These are phyloP conservation scores for Albatrellus ellisii DNA, from an alignment of 768 basidiomycete species.

Conservation along the genomic window DNA sequence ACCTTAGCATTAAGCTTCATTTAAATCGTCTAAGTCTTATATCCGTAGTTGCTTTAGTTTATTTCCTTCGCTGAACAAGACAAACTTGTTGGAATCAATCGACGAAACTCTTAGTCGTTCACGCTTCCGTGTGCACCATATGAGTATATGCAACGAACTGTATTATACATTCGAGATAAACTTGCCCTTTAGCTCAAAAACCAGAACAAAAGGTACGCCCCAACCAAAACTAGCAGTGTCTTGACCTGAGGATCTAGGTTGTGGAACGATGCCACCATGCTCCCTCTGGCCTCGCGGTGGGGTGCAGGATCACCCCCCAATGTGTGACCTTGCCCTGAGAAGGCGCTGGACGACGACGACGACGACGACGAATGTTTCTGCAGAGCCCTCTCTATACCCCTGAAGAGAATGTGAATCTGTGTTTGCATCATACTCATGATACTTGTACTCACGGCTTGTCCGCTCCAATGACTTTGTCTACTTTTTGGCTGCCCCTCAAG, in stretches of 20 bases:
- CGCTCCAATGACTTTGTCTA: slow-evolving; percentile 66
- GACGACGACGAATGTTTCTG: slow-evolving; percentile 33
- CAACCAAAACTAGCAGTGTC: slow-evolving; percentile 47
- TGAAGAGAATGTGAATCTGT: slow-evolving; percentile 17
- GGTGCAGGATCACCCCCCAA: slow-evolving; percentile 36
- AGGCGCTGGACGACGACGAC: slow-evolving; percentile 30
- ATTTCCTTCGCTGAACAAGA: too few relatives aligned
- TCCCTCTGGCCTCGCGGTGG: slow-evolving; percentile 21
- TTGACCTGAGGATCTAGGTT: slow-evolving; percentile 58
- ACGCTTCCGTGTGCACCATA: too few relatives aligned
- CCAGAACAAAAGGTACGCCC: slow-evolving; percentile 49
- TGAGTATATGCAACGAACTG: neutral
- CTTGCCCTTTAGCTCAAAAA: slow-evolving; percentile 17
- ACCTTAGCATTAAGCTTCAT: too few relatives aligned
- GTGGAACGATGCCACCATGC: slow-evolving; percentile 25
- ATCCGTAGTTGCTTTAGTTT: too few relatives aligned
- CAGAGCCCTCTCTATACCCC: slow-evolving; percentile 48
- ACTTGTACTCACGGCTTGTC: slow-evolving; percentile 37
- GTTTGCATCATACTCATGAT: neutral
- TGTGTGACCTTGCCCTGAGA: slow-evolving; percentile 64
- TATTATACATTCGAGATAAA: neutral
- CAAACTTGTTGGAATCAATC: too few relatives aligned
- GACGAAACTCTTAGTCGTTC: too few relatives aligned
- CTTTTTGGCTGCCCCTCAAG: slow-evolving; percentile 48
- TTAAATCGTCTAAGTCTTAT: too few relatives aligned